These are phyloP conservation scores for Helicostylum pulchrum DNA, from an alignment of 192 early-diverging fungal species.

Conservation along the genomic window DNA sequence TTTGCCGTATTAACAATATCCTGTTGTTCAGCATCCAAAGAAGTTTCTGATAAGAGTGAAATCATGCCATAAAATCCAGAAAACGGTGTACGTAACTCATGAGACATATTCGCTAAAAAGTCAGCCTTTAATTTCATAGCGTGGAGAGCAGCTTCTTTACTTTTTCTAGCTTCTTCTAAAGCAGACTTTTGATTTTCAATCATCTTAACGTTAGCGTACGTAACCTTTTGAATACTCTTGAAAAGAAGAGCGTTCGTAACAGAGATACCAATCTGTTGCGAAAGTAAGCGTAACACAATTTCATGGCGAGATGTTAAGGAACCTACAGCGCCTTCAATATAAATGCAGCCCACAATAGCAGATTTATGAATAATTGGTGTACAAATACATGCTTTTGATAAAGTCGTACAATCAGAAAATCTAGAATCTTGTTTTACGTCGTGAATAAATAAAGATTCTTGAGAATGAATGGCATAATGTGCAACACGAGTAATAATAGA, in stretches of 20 bases:
- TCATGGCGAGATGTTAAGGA: constrained; percentile 25
- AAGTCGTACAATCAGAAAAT: constrained; percentile 25
- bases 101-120: constrained; percentile 77
- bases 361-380: constrained; percentile 47
- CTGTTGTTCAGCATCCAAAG: constrained; percentile 44
- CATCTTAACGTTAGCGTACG: constrained; percentile 32
- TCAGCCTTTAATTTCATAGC: constrained; percentile 48
- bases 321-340: constrained; percentile 44
- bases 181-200: constrained; percentile 35
- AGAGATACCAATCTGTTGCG: constrained; percentile 47
- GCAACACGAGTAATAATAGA: constrained; percentile 24
- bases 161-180: constrained; percentile 29
- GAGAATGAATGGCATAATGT: constrained; percentile 26
- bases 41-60: constrained; percentile 45
- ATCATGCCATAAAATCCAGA: constrained; percentile 56
- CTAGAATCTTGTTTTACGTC: constrained; percentile 29
- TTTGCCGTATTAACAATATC: constrained; percentile 51
- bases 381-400: constrained; percentile 41
- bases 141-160: constrained; percentile 31
- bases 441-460: constrained; percentile 26
- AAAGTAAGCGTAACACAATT: constrained; percentile 41
- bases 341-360: constrained; percentile 42
- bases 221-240: constrained; percentile 42
- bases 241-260: constrained; percentile 49
- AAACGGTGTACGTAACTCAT: constrained; percentile 72